phyloP scores from a whole-genome alignment of 768 basidiomycete genomes.

The Xerocomellus chrysenteron region DNA sequence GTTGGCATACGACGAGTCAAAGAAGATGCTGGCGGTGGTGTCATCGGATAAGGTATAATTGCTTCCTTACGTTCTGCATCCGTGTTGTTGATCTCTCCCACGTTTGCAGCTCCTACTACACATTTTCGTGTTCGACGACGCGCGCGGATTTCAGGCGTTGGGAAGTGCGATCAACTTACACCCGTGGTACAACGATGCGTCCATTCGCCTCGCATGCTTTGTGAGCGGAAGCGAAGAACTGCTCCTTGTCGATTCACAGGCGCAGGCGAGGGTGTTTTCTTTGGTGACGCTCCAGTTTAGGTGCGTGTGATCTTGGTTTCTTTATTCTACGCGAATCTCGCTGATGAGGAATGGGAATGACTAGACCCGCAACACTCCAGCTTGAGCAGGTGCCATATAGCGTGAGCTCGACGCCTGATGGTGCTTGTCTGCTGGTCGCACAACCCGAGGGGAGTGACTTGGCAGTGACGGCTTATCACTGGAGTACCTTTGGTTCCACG shows the following conservation, averaged over 20 bases:
- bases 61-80: not conserved
- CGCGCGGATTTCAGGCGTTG: slow-evolving; percentile 27
- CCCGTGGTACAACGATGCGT: slow-evolving; percentile 40
- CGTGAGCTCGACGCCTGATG: slow-evolving; percentile 50
- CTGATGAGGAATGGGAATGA: too few species aligned
- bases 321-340: too few species aligned
- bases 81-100: not conserved
- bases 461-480: slow-evolving; percentile 47
- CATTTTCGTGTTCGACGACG: slow-evolving; percentile 40
- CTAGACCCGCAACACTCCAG: too few species aligned
- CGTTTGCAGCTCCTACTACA: slow-evolving; percentile 37
- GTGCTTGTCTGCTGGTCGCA: slow-evolving; percentile 47
- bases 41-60: slow-evolving; percentile 39
- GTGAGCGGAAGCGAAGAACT: slow-evolving; percentile 53
- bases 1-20: slow-evolving; percentile 52
- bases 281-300: too few species aligned
- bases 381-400: too few species aligned
- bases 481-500: slow-evolving; percentile 54
- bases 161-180: slow-evolving; percentile 42
- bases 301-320: too few species aligned
- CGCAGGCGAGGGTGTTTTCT: slow-evolving; percentile 48
- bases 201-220: slow-evolving; percentile 42
- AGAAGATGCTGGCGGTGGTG: slow-evolving; percentile 47
- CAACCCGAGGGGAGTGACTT: slow-evolving; percentile 18
- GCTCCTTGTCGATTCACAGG: slow-evolving; percentile 44